Base-by-base conservation (phyloP, 192 early-diverging fungal species). In the Ambispora gerdemannii region DNA sequence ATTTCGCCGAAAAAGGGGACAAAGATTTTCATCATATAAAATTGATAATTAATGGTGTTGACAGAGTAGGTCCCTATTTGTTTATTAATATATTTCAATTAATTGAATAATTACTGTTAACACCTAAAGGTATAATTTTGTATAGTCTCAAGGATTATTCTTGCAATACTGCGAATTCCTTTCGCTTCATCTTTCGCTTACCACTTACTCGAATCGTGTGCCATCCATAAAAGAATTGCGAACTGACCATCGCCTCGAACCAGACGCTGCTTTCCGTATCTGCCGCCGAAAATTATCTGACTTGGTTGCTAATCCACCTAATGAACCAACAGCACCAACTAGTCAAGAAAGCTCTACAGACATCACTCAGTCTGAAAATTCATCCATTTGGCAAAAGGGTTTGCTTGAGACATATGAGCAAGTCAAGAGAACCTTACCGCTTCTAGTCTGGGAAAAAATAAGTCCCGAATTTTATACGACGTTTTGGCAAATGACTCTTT, bases 401-500 rank as follows among this genome's bases (percentile, higher is more conserved):
- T 51, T 82, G 6, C 55, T 35, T 1, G 56, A 71, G 0, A 51
- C 73, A 10, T 66, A 72, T 10, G 63, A 67, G 8, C 70, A 79
- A 24, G 67, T 80, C 8, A 67, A 28, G 7, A 43, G 53, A 1
- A 87, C 84, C 27, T 35, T 79, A 4, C 80, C 81, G 28, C 36
- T 66, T 0, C 34, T 60, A 4, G 78, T 80, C 0, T 86, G 83
- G 86, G 73, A 64, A 15, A 75, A 65, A 8, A 64, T 84, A 55
- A 81, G 73, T 4, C 85, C 91, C 0, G 76, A 86, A 22, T 95
- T 94, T 63, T 95, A 88, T 72, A 77, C 82, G 7, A 86, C 85
- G 0, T 95, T 93, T 70, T 95, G 93, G 93, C 88, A 89, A 50
- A 73, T 95, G 11, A 74, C 77, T 3, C 70, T 94, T 3, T 89